Base-by-base conservation (phyloP, 2,329 filamentous ascomycete species). In the Dothidotthia symphoricarpi region DNA sequence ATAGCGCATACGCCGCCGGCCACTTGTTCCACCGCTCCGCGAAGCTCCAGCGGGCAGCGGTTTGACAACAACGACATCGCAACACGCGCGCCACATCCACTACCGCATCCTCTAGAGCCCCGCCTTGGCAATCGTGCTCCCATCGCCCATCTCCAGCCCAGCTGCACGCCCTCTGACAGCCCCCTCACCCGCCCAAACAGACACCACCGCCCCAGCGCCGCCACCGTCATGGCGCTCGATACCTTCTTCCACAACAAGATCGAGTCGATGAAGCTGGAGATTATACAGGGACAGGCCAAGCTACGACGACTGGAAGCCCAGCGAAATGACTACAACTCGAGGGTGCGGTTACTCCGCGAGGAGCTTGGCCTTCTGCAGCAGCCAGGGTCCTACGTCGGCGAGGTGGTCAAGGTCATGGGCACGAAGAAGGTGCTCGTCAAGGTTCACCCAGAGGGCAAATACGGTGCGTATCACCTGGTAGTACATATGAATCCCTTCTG, bases 161-260 rank as follows among this genome's bases (percentile, higher is more conserved):
- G 13, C 36, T 27, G 19, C 31, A 15, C 16, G 19, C 19, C 19
- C 5, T 22, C 19, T 22, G 19, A 22, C 5, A 5, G 19, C 19
- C 19, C 19, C 14, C 28, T 24, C 19, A 16, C 43, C 29, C 12
- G 39, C 26, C 22, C 35, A 24, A 28, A 28, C 41, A 37, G 31
- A 19, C 36, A 36, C 37, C 41, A 47, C 40, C 43, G 40, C 34
- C 42, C 45, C 49, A 53, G 46, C 47, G 47, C 49, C 54, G 46
- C 47, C 41, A 27, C 70, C 80, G 83, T 67, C 69, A 98, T 98
- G 93, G 90, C 91, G 81, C 87, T 98, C 74, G 93, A 97, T 73
- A 95, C 86, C 73, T 98, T 96, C 76, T 98, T 95, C 72, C 88
- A 93, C 75, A 97, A 97, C 79, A 98, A 98, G 80, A 97, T 97